Evolutionary conservation across 441 rosid genomes (phyloP).

Genomic region (Eugenia klotzschiana): DNA sequence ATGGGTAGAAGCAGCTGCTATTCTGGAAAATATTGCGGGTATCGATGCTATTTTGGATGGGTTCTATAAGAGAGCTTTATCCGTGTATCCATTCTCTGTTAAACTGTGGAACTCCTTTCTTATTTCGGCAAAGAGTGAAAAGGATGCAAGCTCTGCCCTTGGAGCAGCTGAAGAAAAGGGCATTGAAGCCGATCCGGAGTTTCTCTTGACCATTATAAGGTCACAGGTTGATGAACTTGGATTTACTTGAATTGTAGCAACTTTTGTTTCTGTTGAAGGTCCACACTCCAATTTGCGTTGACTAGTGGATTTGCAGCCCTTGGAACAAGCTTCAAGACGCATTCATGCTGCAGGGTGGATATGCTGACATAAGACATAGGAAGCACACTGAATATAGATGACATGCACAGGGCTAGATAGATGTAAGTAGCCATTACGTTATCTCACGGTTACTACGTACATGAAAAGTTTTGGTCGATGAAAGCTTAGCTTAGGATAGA

Average conservation of each 20-base stretch:
- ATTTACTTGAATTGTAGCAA: not conserved
- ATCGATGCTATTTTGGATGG: constrained; percentile 26
- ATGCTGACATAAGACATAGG: not conserved
- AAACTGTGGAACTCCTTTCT: constrained; percentile 45
- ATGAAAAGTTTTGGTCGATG: not conserved
- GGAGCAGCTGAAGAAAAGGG: constrained; percentile 58
- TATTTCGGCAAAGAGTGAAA: constrained; percentile 14
- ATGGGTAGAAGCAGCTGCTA: constrained; percentile 64
- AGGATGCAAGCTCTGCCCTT: constrained; percentile 12
- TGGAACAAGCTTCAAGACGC: not conserved
- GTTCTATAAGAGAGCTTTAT: constrained; percentile 50
- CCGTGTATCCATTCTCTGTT: constrained; percentile 57
- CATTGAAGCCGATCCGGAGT: constrained; percentile 23
- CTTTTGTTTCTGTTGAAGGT: not conserved
- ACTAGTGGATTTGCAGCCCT: not conserved
- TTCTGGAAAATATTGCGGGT: constrained; percentile 26
- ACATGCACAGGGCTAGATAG: not conserved
- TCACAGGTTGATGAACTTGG: constrained; percentile 8
- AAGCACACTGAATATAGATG: not conserved
- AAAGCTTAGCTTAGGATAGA: not conserved
- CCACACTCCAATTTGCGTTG: not conserved
- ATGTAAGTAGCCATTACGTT: not conserved
- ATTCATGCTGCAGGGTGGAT: not conserved
- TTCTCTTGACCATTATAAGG: not conserved
- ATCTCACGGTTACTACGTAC: not conserved